Evolutionary conservation across 768 basidiomycete genomes (phyloP), one percentile per base, ranked within the genome.

Genomic region (Mycena epipterygia): DNA sequence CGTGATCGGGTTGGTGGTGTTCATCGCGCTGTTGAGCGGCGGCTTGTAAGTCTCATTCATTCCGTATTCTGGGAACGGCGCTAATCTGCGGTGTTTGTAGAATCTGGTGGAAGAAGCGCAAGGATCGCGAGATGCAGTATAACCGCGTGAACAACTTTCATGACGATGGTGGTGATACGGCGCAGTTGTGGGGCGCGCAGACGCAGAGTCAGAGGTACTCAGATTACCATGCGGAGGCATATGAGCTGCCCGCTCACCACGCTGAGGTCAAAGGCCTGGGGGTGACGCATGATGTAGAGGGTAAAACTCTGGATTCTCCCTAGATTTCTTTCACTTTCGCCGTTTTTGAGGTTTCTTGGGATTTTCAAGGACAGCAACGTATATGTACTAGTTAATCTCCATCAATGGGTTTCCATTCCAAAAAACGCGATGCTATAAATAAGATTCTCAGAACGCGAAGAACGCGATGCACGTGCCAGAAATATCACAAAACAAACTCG

Each of bases 21-120:
- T 88, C 62, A 80, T 90, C 72, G 84, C 68, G 13, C 64, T 77
- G 2, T 71, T 86, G 21, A 78, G 81, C 17, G 76, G 74, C 60
- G 84, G 81, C 48, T 73, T 86, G 84, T 86, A 64, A 81, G 84
- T 80, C n/a, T 30, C 56, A 51, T 57, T 46, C 21, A 32, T 71
- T 65, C 32, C 44, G 35, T 25, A 17, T 16, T 9, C 21, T 51
- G 6, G 14, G 19, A 25, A 42, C n/a, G n/a, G n/a, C n/a, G 53
- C 70, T 73, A 21, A 75, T 39, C 35, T 57, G 9, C 16, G 21
- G 23, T 17, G 32, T n/a, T n/a, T 39, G 13, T 33, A 77, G 76
- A 48, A 70, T 78, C 35, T 78, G 76, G 77, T 76, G 74, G 75
- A 76, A 75, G 73, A 76, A 70, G 72, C 73, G 76, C 17, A 59